These are phyloP conservation scores for Leptomonas seymouri DNA, from an alignment of 208 protist species.

Conservation along the genomic window DNA sequence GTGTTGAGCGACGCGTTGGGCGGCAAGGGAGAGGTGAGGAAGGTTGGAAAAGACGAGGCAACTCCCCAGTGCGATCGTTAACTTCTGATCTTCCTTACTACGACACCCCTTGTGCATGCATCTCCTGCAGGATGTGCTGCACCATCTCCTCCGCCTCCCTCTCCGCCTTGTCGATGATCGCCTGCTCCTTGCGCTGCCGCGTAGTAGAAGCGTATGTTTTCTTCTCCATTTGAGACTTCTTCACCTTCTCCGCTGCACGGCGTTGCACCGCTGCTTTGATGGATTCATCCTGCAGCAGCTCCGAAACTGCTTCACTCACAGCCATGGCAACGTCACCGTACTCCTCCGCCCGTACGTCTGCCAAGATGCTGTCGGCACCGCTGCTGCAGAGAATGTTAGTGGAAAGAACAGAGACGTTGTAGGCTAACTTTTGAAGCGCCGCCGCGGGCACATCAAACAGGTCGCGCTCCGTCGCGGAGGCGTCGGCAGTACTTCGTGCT, in stretches of 20 bases:
- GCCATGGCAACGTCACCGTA: slow-evolving; percentile 50
- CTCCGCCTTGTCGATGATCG: slow-evolving; percentile 74
- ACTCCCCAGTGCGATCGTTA: neutral
- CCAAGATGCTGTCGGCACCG: slow-evolving; percentile 5
- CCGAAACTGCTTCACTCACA: slow-evolving; percentile 58
- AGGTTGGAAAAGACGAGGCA: neutral
- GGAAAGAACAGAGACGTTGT: slow-evolving; percentile 50
- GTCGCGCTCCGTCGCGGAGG: slow-evolving; percentile 4
- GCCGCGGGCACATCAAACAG: slow-evolving; percentile 42
- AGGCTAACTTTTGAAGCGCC: slow-evolving; percentile 48
- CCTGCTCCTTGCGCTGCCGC: slow-evolving; percentile 51
- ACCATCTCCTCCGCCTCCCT: slow-evolving; percentile 76
- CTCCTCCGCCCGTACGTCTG: slow-evolving; percentile 20
- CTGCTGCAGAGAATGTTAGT: slow-evolving; percentile 49
- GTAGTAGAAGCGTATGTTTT: slow-evolving; percentile 17
- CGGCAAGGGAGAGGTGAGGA: no score
- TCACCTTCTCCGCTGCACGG: slow-evolving; percentile 58
- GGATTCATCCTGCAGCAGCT: slow-evolving; percentile 64
- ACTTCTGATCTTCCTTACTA: neutral
- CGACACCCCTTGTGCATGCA: slow-evolving; percentile 40
- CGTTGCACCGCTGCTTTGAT: slow-evolving; percentile 69
- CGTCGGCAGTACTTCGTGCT: neutral
- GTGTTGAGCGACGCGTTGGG: no score
- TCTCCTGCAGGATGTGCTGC: slow-evolving; percentile 76
- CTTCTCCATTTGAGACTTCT: slow-evolving; percentile 28